A percentile compares a stretch with the other conserved stretches of the same genome.
phyloP scores from a whole-genome alignment of 1,284 basidiomycete genomes.

The Coriolopsis trogii region DNA sequence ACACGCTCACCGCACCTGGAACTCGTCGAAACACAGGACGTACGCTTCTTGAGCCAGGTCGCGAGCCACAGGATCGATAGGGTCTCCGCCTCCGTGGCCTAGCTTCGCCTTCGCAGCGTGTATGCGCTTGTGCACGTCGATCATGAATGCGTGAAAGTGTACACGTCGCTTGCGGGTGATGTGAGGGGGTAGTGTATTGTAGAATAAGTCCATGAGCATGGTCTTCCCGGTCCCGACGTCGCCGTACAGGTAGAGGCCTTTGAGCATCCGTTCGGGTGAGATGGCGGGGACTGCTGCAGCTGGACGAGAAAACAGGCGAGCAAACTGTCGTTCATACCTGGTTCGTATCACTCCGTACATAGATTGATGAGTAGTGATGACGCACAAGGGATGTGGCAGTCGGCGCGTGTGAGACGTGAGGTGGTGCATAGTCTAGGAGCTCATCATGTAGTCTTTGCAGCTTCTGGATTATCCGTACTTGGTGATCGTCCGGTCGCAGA shows the following conservation, averaged over 20 bases:
- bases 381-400: conserved; percentile 34
- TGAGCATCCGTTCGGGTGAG: conserved; percentile 64
- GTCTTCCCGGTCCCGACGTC: conserved; percentile 97
- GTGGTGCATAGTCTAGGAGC: conserved; percentile 74
- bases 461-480: conserved; percentile 81
- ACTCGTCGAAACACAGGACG: conserved; percentile 97
- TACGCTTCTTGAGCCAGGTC: conserved; percentile 86
- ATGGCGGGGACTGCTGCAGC: conserved; percentile 37
- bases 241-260: conserved; percentile 95
- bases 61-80: conserved; percentile 86
- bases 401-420: conserved; percentile 50
- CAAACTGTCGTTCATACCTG: conserved; percentile 46
- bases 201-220: conserved; percentile 99
- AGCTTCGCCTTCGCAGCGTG: conserved; percentile 77
- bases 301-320: conserved; percentile 62
- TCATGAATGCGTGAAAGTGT: conserved; percentile 99
- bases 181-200: conserved; percentile 82
- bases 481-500: conserved; percentile 81
- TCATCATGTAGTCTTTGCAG: conserved; percentile 83
- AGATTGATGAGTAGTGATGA: conserved; percentile 4
- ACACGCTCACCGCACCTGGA: conserved; percentile 68
- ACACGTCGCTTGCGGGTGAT: conserved; percentile 83
- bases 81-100: conserved; percentile 77
- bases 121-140: conserved; percentile 94
- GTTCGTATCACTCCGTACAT: background rate